Evolutionary conservation across 306 rosid species (phyloP).

Genomic region (Pyrus bretschneideri): DNA sequence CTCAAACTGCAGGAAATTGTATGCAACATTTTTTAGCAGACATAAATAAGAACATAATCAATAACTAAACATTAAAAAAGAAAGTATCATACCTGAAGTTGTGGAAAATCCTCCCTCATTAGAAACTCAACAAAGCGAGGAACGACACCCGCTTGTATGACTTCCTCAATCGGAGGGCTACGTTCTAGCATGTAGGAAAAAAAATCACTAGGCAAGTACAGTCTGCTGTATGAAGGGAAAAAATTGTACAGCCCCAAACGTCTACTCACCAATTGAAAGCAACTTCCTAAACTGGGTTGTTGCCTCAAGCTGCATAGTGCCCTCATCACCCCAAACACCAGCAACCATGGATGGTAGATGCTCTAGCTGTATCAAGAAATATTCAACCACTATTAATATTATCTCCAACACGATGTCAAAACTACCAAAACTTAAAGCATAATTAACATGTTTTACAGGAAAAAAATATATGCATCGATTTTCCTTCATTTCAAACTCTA

Average conservation of each 20-base stretch:
- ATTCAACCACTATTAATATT: background rate
- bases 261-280: constrained; percentile 77
- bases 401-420: background rate
- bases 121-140: constrained; percentile 88
- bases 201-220: background rate
- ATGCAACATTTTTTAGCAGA: background rate
- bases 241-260: background rate
- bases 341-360: constrained; percentile 89
- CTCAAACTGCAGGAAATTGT: constrained; percentile 59
- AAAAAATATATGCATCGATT: background rate
- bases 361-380: constrained; percentile 61
- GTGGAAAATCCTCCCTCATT: constrained; percentile 77
- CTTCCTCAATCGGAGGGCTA: constrained; percentile 91
- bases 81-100: constrained; percentile 56
- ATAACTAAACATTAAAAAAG: background rate
- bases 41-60: background rate
- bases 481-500: background rate
- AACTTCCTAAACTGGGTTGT: constrained; percentile 94
- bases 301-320: constrained; percentile 70
- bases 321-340: constrained; percentile 80
- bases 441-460: background rate
- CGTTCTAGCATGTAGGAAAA: constrained; percentile 43
- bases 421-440: background rate
- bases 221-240: background rate
- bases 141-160: constrained; percentile 83